phyloP scores from a whole-genome alignment of 768 basidiomycete genomes.

The Suillus tomentosus region DNA sequence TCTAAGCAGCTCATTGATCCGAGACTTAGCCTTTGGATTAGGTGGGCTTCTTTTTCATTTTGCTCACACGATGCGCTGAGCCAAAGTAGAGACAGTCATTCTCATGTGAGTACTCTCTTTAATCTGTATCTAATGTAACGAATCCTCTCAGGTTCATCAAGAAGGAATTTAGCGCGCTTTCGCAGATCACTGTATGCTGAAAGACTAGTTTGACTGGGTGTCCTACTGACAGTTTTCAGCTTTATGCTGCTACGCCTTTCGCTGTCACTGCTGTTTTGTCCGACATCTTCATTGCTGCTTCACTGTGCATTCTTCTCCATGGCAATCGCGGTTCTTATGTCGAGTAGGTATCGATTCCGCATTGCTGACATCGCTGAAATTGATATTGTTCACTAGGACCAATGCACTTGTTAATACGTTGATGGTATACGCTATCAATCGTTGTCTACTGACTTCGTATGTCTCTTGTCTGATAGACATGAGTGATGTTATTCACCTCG shows the following conservation, averaged over 20 bases:
- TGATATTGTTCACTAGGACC: conserved; percentile 32
- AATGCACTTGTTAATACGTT: conserved; percentile 43
- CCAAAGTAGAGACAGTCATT: conserved; percentile 13
- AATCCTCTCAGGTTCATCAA: conserved; percentile 37
- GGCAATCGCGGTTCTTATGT: conserved; percentile 40
- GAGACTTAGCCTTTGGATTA: conserved; percentile 35
- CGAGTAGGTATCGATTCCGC: conserved; percentile 25
- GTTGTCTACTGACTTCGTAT: conserved; percentile 50
- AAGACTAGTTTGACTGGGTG: not conserved
- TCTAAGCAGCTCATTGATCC: conserved; percentile 17
- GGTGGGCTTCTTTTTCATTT: conserved; percentile 26
- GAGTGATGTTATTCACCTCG: not conserved
- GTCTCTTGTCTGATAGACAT: conserved; percentile 17
- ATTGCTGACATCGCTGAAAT: not conserved
- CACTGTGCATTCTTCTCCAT: conserved; percentile 44
- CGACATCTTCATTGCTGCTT: conserved; percentile 44
- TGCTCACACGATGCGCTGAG: not conserved
- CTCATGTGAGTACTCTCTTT: conserved; percentile 9
- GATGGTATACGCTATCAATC: conserved; percentile 53
- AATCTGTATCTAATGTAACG: not conserved
- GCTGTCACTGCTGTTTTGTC: conserved; percentile 46
- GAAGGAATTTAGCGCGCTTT: conserved; percentile 37
- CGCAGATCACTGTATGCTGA: conserved; percentile 39
- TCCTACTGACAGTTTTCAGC: conserved; percentile 22
- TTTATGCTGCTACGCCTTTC: conserved; percentile 45